A percentile compares a stretch with the other conserved stretches of the same genome.
These are phyloP conservation scores for Leucocoprinus birnbaumii DNA, from an alignment of 768 basidiomycete genomes.

Conservation along the genomic window DNA sequence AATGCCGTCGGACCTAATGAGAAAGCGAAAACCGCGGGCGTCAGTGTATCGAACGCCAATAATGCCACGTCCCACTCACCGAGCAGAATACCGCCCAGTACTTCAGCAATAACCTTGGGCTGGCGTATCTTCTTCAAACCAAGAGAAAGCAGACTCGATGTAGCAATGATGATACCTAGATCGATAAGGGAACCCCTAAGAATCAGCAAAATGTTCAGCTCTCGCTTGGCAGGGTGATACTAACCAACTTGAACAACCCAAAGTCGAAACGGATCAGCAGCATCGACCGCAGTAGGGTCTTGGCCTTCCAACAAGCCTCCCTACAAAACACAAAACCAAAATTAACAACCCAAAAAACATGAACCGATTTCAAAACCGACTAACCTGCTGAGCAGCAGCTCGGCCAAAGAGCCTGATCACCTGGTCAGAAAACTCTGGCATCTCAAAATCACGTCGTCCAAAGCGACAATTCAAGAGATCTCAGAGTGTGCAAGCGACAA, in stretches of 20 bases:
- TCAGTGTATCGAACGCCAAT: not conserved
- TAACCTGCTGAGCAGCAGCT: conserved; percentile 43
- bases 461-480: too few relatives aligned
- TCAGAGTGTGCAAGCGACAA: too few relatives aligned
- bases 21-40: not conserved
- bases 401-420: conserved; percentile 35
- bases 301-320: conserved; percentile 75
- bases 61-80: conserved; percentile 33
- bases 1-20: conserved; percentile 47
- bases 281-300: conserved; percentile 66
- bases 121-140: conserved; percentile 73
- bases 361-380: conserved; percentile 15
- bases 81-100: conserved; percentile 88
- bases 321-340: conserved; percentile 26
- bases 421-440: conserved; percentile 38
- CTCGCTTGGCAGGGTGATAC: conserved; percentile 21
- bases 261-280: conserved; percentile 65
- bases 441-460: conserved; percentile 11
- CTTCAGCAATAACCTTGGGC: conserved; percentile 81
- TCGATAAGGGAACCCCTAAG: too few relatives aligned
- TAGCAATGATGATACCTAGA: conserved; percentile 77
- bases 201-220: too few relatives aligned
- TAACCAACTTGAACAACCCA: conserved; percentile 81
- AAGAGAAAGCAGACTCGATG: conserved; percentile 74
- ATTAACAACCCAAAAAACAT: not conserved